phyloP scores from a whole-genome alignment of 306 rosid species.

The Begonia loranthoides region DNA sequence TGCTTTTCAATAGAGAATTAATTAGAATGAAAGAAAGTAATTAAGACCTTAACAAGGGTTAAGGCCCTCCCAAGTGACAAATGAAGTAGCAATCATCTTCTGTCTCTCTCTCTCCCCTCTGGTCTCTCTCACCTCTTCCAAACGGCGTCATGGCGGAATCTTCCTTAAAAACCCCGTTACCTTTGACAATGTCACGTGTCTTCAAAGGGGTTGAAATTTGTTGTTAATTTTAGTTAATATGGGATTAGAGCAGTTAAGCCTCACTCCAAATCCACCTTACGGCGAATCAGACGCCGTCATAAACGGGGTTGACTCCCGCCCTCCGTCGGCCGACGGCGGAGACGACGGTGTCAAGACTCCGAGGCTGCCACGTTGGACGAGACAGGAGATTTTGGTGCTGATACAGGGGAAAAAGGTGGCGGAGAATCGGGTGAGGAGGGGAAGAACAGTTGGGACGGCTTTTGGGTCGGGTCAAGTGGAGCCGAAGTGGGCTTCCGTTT shows the following conservation, averaged over 20 bases:
- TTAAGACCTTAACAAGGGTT: conserved; percentile 30
- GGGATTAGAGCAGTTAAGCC: conserved; percentile 47
- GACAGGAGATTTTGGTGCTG: conserved; percentile 85
- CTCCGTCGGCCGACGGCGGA: conserved; percentile 34
- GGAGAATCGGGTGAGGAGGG: conserved; percentile 53
- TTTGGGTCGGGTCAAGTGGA: conserved; percentile 57
- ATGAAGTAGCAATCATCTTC: conserved; percentile 8
- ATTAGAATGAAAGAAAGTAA: conserved; percentile 24
- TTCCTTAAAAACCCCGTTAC: background rate
- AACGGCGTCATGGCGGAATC: conserved; percentile 69
- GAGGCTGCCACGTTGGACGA: conserved; percentile 88
- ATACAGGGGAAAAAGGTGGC: conserved; percentile 82
- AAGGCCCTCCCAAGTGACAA: conserved; percentile 40
- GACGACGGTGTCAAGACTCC: conserved; percentile 59
- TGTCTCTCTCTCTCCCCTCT: conserved; percentile 6
- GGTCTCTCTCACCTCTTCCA: conserved; percentile 7
- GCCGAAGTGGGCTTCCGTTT: conserved; percentile 93
- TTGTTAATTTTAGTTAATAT: conserved; percentile 15
- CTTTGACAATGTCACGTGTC: conserved; percentile 45
- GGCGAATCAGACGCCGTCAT: conserved; percentile 24
- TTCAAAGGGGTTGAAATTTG: background rate
- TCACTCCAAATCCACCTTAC: conserved; percentile 26
- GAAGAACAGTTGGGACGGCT: conserved; percentile 32
- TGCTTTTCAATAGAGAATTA: conserved; percentile 33
- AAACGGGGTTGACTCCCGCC: conserved; percentile 39